Evolutionary conservation across 2,329 filamentous ascomycete genomes (phyloP), one percentile per base, ranked within the genome.

Genomic region (Purpureocillium takamizusanense): DNA sequence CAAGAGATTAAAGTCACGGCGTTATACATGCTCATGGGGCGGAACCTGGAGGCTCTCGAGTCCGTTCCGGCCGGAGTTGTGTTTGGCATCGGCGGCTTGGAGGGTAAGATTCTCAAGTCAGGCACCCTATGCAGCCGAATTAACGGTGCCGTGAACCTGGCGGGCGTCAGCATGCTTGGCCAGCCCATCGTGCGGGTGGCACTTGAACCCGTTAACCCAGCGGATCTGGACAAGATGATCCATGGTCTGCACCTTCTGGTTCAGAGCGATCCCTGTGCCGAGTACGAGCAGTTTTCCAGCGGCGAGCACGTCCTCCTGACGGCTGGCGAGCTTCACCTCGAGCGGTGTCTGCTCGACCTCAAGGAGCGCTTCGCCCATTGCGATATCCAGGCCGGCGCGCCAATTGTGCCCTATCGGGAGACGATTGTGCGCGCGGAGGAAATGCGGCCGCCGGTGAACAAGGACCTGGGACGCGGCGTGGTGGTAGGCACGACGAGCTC

Each of bases 241-340:
- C 74, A 77, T 6, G 92, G 92, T 0, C 67, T 98, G 37, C 81
- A 81, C 45, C 67, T 98, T 14, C 76, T 98, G 1, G 89, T 95
- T 25, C 88, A 95, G 55, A 94, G 88, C 51, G 92, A 98, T 52
- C 90, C 92, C 0, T 97, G 92, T 52, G 92, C 90, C 12, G 82
- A 94, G 57, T 98, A 98, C 51, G 89, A 97, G 57, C 86, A 94
- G 36, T 82, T 97, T 37, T 76, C 82, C 40, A 95, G 83, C 49
- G 92, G 92, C 40, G 92, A 98, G 62, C 92, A 98, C 59, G 92
- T 98, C 31, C 78, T 98, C 16, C 63, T 95, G 29, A 97, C 92
- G 1, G 92, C 92, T 6, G 92, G 92, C 38, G 92, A 98, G 60
- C 58, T 98, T 48, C 92, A 98, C 63, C 70, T 98, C 3, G 92